These are phyloP conservation scores for Leccinum incarnatum DNA, from an alignment of 768 basidiomycete species.

Conservation along the genomic window DNA sequence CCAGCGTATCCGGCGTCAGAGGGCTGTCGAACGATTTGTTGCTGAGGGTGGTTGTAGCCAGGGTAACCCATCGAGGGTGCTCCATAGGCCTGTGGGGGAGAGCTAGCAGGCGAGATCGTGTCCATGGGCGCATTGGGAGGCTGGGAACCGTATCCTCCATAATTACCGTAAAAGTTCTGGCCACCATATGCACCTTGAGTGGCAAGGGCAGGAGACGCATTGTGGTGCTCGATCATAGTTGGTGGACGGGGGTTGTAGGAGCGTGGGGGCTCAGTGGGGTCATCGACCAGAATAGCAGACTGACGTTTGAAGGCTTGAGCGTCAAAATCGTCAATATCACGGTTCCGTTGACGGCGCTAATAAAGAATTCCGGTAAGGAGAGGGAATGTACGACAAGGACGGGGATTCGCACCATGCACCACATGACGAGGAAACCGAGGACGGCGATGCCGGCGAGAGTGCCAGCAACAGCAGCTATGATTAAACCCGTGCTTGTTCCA, in stretches of 20 bases:
- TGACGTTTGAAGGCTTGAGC: slow-evolving; percentile 58
- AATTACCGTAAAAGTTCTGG: slow-evolving; percentile 28
- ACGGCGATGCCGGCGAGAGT: slow-evolving; percentile 42
- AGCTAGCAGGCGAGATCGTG: slow-evolving; percentile 4
- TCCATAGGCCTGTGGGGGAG: slow-evolving; percentile 26
- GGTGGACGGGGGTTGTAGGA: slow-evolving; percentile 58
- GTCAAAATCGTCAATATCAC: slow-evolving; percentile 46
- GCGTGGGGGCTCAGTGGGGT: slow-evolving; percentile 40
- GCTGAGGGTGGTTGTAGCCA: slow-evolving; percentile 28
- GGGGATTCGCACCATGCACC: slow-evolving; percentile 42
- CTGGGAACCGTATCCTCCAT: slow-evolving; percentile 26
- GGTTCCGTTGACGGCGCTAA: slow-evolving; percentile 44
- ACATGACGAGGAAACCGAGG: slow-evolving; percentile 41
- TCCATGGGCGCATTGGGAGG: slow-evolving; percentile 17
- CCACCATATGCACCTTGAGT: slow-evolving; percentile 16
- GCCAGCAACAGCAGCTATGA: slow-evolving; percentile 45
- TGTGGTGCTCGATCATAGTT: slow-evolving; percentile 59
- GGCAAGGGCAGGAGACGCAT: slow-evolving; percentile 28
- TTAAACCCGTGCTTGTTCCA: slow-evolving; percentile 30
- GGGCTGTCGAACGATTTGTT: slow-evolving; percentile 21
- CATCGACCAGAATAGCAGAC: slow-evolving; percentile 59
- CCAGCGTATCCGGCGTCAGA: slow-evolving; percentile 17
- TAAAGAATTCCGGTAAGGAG: slow-evolving; percentile 5
- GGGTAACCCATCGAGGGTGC: slow-evolving; percentile 19
- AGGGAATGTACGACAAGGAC: neutral